Evolutionary conservation across 129 eudicot species (phyloP).

Genomic region (Helichrysum umbraculigerum): DNA sequence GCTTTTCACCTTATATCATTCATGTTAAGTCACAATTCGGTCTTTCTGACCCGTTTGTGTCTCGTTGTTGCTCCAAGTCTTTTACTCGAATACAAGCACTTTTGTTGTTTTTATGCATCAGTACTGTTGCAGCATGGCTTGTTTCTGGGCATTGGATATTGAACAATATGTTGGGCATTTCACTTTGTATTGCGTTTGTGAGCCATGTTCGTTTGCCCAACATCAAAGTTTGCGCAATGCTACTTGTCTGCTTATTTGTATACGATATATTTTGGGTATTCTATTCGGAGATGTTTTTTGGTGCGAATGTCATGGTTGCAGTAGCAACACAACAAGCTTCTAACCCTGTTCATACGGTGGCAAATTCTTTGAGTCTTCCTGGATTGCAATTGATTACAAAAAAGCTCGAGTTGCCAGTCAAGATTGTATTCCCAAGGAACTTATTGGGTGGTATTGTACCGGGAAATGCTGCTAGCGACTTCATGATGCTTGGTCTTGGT

Average conservation of each 20-base stretch:
- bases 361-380: slow-evolving; percentile 87
- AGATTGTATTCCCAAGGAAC: slow-evolving; percentile 92
- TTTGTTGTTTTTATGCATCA: slow-evolving; percentile 51
- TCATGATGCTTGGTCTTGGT: slow-evolving; percentile 99
- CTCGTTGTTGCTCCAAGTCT: slow-evolving; percentile 80
- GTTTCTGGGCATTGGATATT: slow-evolving; percentile 88
- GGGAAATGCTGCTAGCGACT: slow-evolving; percentile 69
- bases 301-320: slow-evolving; percentile 96
- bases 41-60: slow-evolving; percentile 68
- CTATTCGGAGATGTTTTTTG: slow-evolving; percentile 85
- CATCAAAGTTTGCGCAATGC: slow-evolving; percentile 91
- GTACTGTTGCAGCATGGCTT: slow-evolving; percentile 75
- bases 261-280: slow-evolving; percentile 98
- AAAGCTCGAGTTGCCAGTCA: slow-evolving; percentile 94
- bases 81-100: slow-evolving; percentile 71
- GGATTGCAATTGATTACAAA: slow-evolving; percentile 82
- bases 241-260: slow-evolving; percentile 74
- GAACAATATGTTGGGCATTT: slow-evolving; percentile 89
- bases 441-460: slow-evolving; percentile 81
- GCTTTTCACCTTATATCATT: slow-evolving; percentile 65
- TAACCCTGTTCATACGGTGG: slow-evolving; percentile 95
- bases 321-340: slow-evolving; percentile 98
- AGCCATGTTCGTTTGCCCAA: slow-evolving; percentile 98
- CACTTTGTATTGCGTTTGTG: slow-evolving; percentile 95
- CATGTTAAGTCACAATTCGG: slow-evolving; percentile 61